Base-by-base conservation (phyloP, 2,329 filamentous ascomycete species). In the Phialemonium atrogriseum region DNA sequence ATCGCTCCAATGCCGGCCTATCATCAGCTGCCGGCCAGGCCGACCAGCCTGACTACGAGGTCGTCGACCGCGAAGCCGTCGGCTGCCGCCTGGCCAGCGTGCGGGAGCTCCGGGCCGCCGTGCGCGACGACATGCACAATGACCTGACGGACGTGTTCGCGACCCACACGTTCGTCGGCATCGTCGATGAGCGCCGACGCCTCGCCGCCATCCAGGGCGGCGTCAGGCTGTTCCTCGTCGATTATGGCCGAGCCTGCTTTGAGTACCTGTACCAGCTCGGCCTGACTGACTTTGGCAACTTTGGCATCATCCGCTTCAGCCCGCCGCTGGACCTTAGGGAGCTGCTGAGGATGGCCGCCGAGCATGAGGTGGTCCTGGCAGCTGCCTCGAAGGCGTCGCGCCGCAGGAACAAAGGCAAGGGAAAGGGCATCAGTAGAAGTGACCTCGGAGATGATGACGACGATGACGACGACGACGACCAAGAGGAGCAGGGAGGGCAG, bases 211-310 rank as follows among this genome's bases (percentile, higher is more conserved):
- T 98, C 22, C 91, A 98, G 58, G 80, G 84, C 21, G 91, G 89
- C 10, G 82, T 96, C 7, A 94, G 88, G 52, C 71, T 98, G 7
- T 95, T 84, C 54, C 73, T 98, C 14, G 70, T 98, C 32, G 91
- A 98, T 56, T 98, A 98, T 50, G 91, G 87, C 9, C 78, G 89
- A 52, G 64, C 84, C 2, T 84, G 77, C 53, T 83, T 78, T 39
- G 89, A 96, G 47, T 93, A 89, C 54, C 93, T 96, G 55, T 98
- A 98, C 60, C 91, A 98, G 58, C 62, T 96, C 13, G 89, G 87
- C 0, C 70, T 98, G 21, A 94, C 87, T 0, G 87, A 98, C 50
- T 98, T 98, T 58, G 86, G 83, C 2, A 98, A 98, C 52, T 95
- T 94, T 49, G 91, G 91, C 3, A 58, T 68, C 14, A 87, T 98